A percentile compares a stretch with the other conserved stretches of the same genome.
phyloP scores from a whole-genome alignment of 768 basidiomycete genomes.

The Kondoa malvinella region DNA sequence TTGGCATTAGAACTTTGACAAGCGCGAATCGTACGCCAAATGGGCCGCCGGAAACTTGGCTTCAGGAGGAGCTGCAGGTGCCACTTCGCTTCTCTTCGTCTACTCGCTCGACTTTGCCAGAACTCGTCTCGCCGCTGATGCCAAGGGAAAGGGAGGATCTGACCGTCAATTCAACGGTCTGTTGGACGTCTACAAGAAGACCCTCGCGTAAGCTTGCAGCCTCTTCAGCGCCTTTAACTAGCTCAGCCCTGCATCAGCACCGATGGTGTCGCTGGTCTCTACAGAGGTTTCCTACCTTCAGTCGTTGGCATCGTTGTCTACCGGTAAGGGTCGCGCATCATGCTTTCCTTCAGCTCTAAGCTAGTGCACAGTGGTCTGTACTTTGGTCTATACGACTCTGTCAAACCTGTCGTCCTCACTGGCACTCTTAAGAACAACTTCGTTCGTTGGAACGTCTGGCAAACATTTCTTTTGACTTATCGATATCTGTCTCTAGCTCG shows the following conservation, averaged over 20 bases:
- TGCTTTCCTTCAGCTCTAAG: background rate
- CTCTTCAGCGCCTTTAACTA: too few species aligned
- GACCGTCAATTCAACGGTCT: constrained; percentile 97
- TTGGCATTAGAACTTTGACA: constrained; percentile 2
- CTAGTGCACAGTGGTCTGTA: constrained; percentile 24
- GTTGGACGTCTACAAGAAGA: constrained; percentile 66
- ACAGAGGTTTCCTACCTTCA: constrained; percentile 98
- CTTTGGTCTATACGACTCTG: constrained; percentile 28
- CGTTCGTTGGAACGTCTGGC: constrained; percentile 75
- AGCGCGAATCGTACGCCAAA: constrained; percentile 8
- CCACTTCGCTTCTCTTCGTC: constrained; percentile 93
- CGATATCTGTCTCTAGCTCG: background rate
- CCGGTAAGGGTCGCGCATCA: too few species aligned
- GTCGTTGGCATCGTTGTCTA: constrained; percentile 78
- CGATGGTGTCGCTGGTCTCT: constrained; percentile 96
- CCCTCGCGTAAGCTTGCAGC: too few species aligned
- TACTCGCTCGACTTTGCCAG: constrained; percentile 99
- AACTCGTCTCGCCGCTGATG: constrained; percentile 96
- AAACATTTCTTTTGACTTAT: constrained; percentile 14
- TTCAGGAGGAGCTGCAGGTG: constrained; percentile 98
- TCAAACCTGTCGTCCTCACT: constrained; percentile 83
- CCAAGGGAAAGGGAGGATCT: constrained; percentile 71
- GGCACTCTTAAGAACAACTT: constrained; percentile 53
- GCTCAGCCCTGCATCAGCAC: too few species aligned
- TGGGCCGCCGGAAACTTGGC: constrained; percentile 69